Percentiles rank a stretch among this genome's conserved stretches.
Evolutionary conservation across 176 grass and related monocot genomes (phyloP).

Genomic region (Oryza officinalis): DNA sequence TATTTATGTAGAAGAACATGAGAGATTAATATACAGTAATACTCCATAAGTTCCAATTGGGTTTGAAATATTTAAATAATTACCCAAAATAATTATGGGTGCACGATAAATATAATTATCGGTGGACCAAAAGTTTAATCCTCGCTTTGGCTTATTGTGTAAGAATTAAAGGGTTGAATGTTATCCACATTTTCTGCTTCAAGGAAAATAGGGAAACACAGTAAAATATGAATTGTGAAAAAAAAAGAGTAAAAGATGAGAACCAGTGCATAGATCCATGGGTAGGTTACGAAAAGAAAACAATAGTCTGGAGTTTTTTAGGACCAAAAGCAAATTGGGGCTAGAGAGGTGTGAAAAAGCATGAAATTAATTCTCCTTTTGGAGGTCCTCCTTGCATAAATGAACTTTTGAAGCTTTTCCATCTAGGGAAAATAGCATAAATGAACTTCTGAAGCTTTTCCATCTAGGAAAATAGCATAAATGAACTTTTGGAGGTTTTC

Average conservation of each 20-base stretch:
- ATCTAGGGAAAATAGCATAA: not conserved
- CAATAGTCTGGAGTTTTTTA: not conserved
- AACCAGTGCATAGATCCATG: no score
- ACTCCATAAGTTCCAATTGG: not conserved
- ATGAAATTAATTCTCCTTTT: slow-evolving; percentile 18
- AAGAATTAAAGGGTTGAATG: no score
- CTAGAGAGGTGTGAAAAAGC: not conserved
- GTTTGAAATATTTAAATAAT: not conserved
- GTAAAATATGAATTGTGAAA: not conserved
- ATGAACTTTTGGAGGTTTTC: slow-evolving; percentile 26
- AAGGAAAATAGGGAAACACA: not conserved
- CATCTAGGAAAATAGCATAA: not conserved
- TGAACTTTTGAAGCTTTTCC: slow-evolving; percentile 33
- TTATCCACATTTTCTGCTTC: not conserved
- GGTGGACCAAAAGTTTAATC: not conserved
- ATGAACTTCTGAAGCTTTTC: slow-evolving; percentile 30
- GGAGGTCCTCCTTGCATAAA: not conserved
- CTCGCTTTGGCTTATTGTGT: no score
- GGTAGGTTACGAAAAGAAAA: not conserved
- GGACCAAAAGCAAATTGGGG: not conserved
- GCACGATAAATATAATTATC: not conserved
- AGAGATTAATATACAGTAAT: not conserved
- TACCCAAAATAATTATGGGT: not conserved
- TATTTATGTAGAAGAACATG: not conserved
- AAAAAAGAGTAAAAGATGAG: not conserved